Evolutionary conservation across 495 filamentous ascomycete species (phyloP), one percentile per base, ranked within the genome.

Genomic region (Hapsidospora chrysogenum): DNA sequence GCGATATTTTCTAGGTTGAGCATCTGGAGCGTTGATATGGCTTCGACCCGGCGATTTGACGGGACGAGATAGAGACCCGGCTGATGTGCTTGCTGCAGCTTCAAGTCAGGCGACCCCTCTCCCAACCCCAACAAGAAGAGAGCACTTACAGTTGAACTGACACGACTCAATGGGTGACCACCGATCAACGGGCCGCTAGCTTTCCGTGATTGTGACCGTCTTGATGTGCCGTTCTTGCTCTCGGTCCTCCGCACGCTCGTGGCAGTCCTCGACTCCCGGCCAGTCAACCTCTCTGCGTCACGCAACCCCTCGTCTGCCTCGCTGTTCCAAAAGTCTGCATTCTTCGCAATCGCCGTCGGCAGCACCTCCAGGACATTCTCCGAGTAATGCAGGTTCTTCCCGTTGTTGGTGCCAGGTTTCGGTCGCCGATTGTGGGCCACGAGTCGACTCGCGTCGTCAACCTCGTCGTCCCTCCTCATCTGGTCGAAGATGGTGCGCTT

Each of bases 1-100:
- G 85, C 82, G 35, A 86, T 75, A 43, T 85, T 84, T 54, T 97
- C 89, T 17, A 95, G 68, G 41, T 87, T 85, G 21, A 87, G 70
- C 62, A 92, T 86, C 47, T 87, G 83, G 21, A 86, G 54, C 13
- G 86, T 80, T 33, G 76, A 80, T 37, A 95, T 73, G 10, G 78
- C 73, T 31, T 87, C 82, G 41, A 87, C 81, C 39, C 70, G 72
- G 25, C 76, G 62, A 47, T 80, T 78, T 3, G 74, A 75, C 11
- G 70, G 67, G 8, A 72, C 52, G n/a, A 64, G 31, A 39, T 63
- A 68, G 38, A 70, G 57, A 4, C 57, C 56, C 3, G 37, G 29
- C 14, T 20, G 20, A 8, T 36, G 33, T 14, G 17, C 20, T 23
- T 36, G 33, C 33, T 36, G 33, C 21, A 26, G 23, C 23, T 11